A percentile compares a stretch with the other conserved stretches of the same genome.
These are phyloP conservation scores for Bothriochloa decipiens DNA, from an alignment of 176 grass and related monocot species.

Conservation along the genomic window DNA sequence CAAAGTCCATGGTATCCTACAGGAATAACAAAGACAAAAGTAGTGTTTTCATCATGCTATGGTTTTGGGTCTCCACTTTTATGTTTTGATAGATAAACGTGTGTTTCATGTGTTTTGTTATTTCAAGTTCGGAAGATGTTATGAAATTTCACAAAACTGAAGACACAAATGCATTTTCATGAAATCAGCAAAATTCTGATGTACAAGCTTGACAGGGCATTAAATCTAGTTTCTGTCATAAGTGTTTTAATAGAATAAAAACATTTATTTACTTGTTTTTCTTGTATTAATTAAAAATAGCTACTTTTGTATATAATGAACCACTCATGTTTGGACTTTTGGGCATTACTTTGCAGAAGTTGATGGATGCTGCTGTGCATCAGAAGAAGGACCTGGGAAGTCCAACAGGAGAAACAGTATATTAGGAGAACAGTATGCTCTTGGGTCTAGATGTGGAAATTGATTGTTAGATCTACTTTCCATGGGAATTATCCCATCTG, in stretches of 20 bases:
- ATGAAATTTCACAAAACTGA: background rate
- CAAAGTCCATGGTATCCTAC: background rate
- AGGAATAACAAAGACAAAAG: background rate
- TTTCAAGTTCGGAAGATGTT: background rate
- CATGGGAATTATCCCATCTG: slow-evolving; percentile 8
- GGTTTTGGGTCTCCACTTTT: background rate
- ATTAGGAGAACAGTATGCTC: slow-evolving; percentile 75
- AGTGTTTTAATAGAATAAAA: background rate
- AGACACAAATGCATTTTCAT: background rate
- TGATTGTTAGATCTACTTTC: slow-evolving; percentile 28
- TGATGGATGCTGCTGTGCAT: slow-evolving; percentile 70
- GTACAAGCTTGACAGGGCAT: background rate
- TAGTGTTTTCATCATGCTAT: background rate
- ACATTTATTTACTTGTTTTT: background rate
- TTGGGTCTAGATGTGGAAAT: background rate
- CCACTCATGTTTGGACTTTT: slow-evolving; percentile 7
- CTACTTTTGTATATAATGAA: background rate
- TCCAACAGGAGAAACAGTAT: slow-evolving; percentile 76
- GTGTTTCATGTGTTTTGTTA: background rate
- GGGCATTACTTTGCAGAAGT: slow-evolving; percentile 62
- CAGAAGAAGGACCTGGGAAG: slow-evolving; percentile 59
- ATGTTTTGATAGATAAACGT: background rate
- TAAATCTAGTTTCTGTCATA: slow-evolving; percentile 24
- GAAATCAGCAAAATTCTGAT: background rate
- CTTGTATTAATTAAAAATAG: background rate